Base-by-base conservation (phyloP, 164 flowering plant genomes). In the Magnolia changhungtana region DNA sequence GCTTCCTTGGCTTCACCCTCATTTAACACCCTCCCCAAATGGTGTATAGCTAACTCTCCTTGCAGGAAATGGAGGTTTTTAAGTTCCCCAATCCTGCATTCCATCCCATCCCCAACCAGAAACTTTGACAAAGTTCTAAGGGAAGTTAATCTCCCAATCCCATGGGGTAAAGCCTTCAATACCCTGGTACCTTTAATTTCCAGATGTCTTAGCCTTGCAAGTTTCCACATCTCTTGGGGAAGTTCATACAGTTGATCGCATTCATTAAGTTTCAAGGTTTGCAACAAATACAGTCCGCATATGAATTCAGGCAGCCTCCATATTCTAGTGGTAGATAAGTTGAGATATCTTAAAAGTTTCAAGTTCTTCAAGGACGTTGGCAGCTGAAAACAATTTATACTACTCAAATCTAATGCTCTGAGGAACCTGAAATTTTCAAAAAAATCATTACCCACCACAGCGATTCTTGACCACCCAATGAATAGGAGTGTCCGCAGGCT, bases 1-100 rank as follows among this genome's bases (percentile, higher is more conserved):
- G 76, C 76, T 52, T 45, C 19, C 3, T 11, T 50, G 50, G 76
- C 70, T 14, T 74, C 69, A 20, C 45, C 23, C 51, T 16, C 45
- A 18, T 18, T 21, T 65, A 23, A n/a, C 5, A 37, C 67, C 64
- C 67, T 65, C 11, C 45, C 37, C 27, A 74, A 50, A 65, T 37
- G 24, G 9, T 49, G 2, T 16, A 77, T 68, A 9, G 50, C 19
- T 52, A 75, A 31, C 8, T 63, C 18, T 63, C 24, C 67, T 21
- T 4, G 20, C 8, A 19, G 20, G 9, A 9, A 9, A 21, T 21
- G 8, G 20, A 19, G 67, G 8, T 63, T 8, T 19, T 21, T 19
- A 10, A 19, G 8, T 21, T 21, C 67, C 11, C 21, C 18, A 19
- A 19, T 21, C 24, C 21, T 18, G 24, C 24, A 19, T 21, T 18